phyloP scores from a whole-genome alignment of 331 rosid genomes.

The Quercus tomentella region DNA sequence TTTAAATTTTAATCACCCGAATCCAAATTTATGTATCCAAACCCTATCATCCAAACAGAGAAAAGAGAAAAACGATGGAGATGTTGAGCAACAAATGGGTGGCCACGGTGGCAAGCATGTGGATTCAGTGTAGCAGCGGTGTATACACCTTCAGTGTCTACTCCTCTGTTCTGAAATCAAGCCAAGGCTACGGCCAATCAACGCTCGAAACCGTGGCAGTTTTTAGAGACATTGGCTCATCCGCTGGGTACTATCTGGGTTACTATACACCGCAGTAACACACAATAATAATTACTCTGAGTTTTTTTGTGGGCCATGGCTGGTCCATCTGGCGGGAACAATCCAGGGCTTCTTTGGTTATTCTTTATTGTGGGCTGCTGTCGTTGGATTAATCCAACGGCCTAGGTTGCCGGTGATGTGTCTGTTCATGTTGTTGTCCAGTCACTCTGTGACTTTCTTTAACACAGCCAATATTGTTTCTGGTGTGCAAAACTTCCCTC shows the following conservation, averaged over 20 bases:
- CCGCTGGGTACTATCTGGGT: constrained; percentile 71
- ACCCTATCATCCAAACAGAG: too few relatives aligned
- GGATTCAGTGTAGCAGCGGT: constrained; percentile 82
- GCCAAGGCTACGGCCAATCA: constrained; percentile 80
- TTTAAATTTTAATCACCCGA: fast-evolving
- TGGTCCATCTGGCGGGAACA: constrained; percentile 58
- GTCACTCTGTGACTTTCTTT: constrained; percentile 70
- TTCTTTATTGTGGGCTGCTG: constrained; percentile 70
- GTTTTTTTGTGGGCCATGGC: constrained; percentile 60
- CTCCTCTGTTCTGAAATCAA: constrained; percentile 64
- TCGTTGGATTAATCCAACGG: constrained; percentile 49
- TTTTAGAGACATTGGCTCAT: constrained; percentile 88
- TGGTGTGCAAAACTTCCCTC: constrained; percentile 66
- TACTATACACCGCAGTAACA: constrained; percentile 70
- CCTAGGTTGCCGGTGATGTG: constrained; percentile 70
- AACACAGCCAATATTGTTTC: constrained; percentile 71
- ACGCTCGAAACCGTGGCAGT: constrained; percentile 88
- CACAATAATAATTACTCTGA: background rate
- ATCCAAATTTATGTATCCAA: too few relatives aligned
- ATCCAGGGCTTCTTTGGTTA: constrained; percentile 61
- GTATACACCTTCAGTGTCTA: constrained; percentile 91
- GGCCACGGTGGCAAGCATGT: constrained; percentile 55
- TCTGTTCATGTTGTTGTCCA: constrained; percentile 55
- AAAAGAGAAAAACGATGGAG: background rate
- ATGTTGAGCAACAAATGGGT: constrained; percentile 56